These are phyloP conservation scores for Aspergillus brasiliensis DNA, from an alignment of 2,329 filamentous ascomycete genomes.

Conservation along the genomic window DNA sequence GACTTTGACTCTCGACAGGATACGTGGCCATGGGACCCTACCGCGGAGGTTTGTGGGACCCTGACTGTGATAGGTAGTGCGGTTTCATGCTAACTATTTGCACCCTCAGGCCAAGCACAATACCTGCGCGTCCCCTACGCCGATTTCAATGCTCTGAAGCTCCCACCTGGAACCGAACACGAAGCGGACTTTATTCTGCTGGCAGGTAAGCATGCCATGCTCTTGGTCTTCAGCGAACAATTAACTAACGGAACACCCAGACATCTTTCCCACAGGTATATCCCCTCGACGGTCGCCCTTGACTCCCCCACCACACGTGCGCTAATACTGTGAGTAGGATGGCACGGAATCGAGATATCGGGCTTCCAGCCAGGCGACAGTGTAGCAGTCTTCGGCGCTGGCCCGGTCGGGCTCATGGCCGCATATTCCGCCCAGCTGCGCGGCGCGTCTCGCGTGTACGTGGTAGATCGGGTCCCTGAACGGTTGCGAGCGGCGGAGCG, in stretches of 20 bases:
- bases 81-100: not conserved
- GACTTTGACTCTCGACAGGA: conserved; percentile 9
- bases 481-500: conserved; percentile 61
- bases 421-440: conserved; percentile 64
- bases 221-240: conserved; percentile 10
- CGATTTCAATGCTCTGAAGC: conserved; percentile 65
- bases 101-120: conserved; percentile 54
- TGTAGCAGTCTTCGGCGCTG: conserved; percentile 66
- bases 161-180: conserved; percentile 62
- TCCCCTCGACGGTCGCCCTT: too few species aligned
- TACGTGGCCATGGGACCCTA: conserved; percentile 54
- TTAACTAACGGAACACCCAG: conserved; percentile 15
- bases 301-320: not conserved
- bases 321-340: conserved; percentile 14
- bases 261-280: too few species aligned
- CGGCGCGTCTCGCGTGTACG: conserved; percentile 63
- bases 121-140: conserved; percentile 67
- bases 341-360: conserved; percentile 44
- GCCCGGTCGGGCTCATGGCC: conserved; percentile 67
- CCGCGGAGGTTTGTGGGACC: conserved; percentile 44
- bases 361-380: conserved; percentile 63
- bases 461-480: conserved; percentile 65
- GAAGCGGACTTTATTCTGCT: conserved; percentile 56
- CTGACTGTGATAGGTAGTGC: not conserved
- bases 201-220: conserved; percentile 35